A percentile compares a stretch with the other conserved stretches of the same genome.
phyloP scores from a whole-genome alignment of 2,329 filamentous ascomycete genomes.

The Kalmusia sp. region DNA sequence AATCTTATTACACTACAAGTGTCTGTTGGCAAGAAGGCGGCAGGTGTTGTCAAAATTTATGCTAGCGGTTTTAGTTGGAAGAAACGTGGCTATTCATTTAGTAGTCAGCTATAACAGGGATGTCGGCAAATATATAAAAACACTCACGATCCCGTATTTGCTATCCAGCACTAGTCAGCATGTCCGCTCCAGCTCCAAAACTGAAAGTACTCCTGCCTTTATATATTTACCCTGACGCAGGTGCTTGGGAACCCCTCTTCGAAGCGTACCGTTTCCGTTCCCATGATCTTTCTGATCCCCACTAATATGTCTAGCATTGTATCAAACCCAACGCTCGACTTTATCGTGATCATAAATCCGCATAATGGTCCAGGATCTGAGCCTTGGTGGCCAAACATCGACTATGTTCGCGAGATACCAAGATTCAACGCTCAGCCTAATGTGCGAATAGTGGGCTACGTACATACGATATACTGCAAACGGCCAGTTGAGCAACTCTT shows the following conservation, averaged over 20 bases:
- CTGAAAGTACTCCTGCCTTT: conserved; percentile 55
- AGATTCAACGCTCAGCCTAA: conserved; percentile 53
- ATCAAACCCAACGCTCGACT: conserved; percentile 50
- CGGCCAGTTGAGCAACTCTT: conserved; percentile 24
- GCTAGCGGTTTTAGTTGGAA: no score
- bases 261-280: conserved; percentile 43
- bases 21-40: no score
- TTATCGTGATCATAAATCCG: conserved; percentile 61
- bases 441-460: conserved; percentile 58
- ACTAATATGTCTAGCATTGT: conserved; percentile 14
- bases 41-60: no score
- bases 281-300: not conserved
- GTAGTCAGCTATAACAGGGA: conserved; percentile 12
- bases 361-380: conserved; percentile 54
- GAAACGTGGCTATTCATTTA: conserved; percentile 12
- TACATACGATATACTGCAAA: conserved; percentile 57
- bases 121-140: conserved; percentile 7
- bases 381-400: conserved; percentile 53
- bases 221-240: conserved; percentile 57
- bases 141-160: not conserved
- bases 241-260: conserved; percentile 58
- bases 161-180: not conserved
- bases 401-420: conserved; percentile 54
- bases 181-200: not conserved
- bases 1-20: no score